phyloP scores from a whole-genome alignment of 768 basidiomycete species.

The Suillus ampliporus region DNA sequence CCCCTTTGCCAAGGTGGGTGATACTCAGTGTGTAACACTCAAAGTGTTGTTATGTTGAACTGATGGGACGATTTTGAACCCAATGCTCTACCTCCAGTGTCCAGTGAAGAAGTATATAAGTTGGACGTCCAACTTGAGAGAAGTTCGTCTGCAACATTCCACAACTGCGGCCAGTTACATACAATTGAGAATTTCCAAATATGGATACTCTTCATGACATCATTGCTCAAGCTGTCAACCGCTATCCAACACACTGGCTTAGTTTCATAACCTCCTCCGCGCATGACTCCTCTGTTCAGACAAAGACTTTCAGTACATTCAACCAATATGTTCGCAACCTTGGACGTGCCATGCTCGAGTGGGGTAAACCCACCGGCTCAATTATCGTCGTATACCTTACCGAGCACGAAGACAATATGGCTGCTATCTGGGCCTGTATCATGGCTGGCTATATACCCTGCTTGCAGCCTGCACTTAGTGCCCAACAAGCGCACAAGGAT shows the following conservation, averaged over 20 bases:
- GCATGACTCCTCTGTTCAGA: conserved; percentile 34
- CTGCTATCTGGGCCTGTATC: conserved; percentile 36
- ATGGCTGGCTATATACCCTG: conserved; percentile 39
- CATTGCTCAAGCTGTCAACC: background rate
- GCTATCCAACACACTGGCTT: conserved; percentile 23
- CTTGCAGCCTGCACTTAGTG: conserved; percentile 38
- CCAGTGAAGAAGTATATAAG: background rate
- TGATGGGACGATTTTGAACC: background rate
- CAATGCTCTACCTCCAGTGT: background rate
- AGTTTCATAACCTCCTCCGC: conserved; percentile 34
- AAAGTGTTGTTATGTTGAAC: background rate
- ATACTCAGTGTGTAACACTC: background rate
- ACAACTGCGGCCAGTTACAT: no score
- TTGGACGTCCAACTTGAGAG: background rate
- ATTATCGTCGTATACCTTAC: conserved; percentile 34
- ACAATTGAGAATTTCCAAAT: background rate
- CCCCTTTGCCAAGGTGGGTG: no score
- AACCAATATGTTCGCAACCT: conserved; percentile 20
- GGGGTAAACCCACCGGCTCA: conserved; percentile 33
- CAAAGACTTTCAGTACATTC: conserved; percentile 30
- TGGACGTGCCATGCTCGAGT: conserved; percentile 25
- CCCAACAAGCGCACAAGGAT: conserved; percentile 38
- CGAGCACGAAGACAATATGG: conserved; percentile 41
- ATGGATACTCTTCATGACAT: conserved; percentile 1
- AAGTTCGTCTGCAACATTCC: no score